A percentile compares a stretch with the other conserved stretches of the same genome.
phyloP scores from a whole-genome alignment of 1,284 basidiomycete species.

The Irpex lacteus region DNA sequence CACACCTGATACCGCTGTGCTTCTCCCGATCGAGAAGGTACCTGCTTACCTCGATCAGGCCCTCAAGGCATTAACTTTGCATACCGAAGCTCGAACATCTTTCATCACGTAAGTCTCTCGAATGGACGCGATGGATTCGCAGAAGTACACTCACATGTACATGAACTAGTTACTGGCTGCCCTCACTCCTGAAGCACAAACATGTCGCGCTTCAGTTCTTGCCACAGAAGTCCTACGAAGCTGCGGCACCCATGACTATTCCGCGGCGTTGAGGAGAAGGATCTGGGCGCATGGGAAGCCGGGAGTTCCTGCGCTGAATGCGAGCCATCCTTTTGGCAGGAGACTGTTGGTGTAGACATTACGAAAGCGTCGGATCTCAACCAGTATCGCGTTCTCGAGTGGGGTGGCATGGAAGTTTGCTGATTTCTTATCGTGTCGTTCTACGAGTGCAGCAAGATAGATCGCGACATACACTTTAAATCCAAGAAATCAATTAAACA shows the following conservation, averaged over 20 bases:
- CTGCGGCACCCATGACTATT: slow-evolving; percentile 37
- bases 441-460: too few species aligned
- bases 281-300: slow-evolving; percentile 21
- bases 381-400: slow-evolving; percentile 34
- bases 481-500: too few species aligned
- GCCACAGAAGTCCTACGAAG: slow-evolving; percentile 38
- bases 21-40: not conserved
- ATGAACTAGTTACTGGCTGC: slow-evolving; percentile 34
- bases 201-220: slow-evolving; percentile 44
- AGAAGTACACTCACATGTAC: not conserved
- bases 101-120: not conserved
- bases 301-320: slow-evolving; percentile 12
- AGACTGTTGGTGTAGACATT: slow-evolving; percentile 15
- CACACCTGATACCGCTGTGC: not conserved
- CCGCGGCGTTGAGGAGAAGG: slow-evolving; percentile 29
- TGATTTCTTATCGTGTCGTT: not conserved
- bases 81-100: not conserved
- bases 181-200: slow-evolving; percentile 35
- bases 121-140: not conserved
- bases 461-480: too few species aligned
- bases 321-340: slow-evolving; percentile 2
- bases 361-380: slow-evolving; percentile 16
- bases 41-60: not conserved
- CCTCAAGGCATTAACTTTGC: not conserved
- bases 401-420: slow-evolving; percentile 37